Evolutionary conservation across 148 eudicot species (phyloP), one percentile per base, ranked within the genome.

Genomic region (Fagopyrum esculentum): DNA sequence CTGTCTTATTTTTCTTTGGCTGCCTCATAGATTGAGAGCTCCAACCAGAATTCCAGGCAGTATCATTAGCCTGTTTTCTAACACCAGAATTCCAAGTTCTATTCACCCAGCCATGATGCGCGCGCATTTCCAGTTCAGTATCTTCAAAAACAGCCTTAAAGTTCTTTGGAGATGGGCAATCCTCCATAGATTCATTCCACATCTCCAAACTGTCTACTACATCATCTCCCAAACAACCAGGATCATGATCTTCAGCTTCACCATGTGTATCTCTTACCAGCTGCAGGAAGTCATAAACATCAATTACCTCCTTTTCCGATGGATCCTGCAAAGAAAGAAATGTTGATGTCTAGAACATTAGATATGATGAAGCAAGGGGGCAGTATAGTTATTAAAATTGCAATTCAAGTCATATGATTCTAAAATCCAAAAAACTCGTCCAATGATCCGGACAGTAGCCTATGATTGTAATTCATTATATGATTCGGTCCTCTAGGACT

Each of bases 191-290:
- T 57, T 81, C 81, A 77, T 83, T 87, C 56, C 81, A 91, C 69
- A 75, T 57, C 16, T 90, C 90, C 12, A 91, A 69, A 29, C 78
- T 71, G 8, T 89, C 98, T 48, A 88, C 97, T 48, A 88, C 45
- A 45, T 94, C 97, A 43, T 81, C 87, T 10, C 97, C 97, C 72
- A 94, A 85, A 73, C 98, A 87, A 57, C 82, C 87, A 70, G 87
- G 82, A 48, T 46, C 78, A 29, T 73, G 56, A 63, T 74, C 89
- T 76, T 80, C 87, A 35, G 40, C 40, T 45, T 49, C 85, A 57
- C 57, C 78, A 19, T 59, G 35, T 7, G 90, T 76, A 69, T 86
- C 75, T 69, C 90, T 81, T 72, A 90, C 85, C 78, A 94, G 57
- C 69, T 85, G 90, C 44, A 94, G 92, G 73, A 91, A 94, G 74